Evolutionary conservation across 768 basidiomycete genomes (phyloP).

Genomic region (Leccinum fibrillosum): DNA sequence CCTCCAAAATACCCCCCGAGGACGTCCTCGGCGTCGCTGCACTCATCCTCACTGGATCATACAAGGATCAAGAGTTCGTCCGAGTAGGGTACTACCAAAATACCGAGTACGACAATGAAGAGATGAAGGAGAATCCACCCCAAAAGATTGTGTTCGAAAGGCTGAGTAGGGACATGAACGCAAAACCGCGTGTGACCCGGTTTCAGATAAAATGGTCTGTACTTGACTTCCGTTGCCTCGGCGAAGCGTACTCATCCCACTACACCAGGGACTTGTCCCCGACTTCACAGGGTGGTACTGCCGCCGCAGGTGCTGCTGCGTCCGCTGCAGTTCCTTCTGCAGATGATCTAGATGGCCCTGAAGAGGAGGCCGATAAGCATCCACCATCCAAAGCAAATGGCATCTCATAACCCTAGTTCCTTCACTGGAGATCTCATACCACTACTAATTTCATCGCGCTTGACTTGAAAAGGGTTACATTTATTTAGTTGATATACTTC

Average conservation of each 20-base stretch:
- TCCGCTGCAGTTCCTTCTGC: conserved; percentile 76
- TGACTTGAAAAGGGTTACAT: conserved; percentile 6
- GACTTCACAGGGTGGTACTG: conserved; percentile 40
- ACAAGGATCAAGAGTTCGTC: conserved; percentile 98
- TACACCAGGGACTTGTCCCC: conserved; percentile 60
- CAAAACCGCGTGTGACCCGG: conserved; percentile 91
- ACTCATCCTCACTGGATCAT: conserved; percentile 93
- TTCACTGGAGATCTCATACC: conserved; percentile 13
- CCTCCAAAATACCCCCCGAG: conserved; percentile 77
- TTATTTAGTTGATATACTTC: conserved; percentile 17
- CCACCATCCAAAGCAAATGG: conserved; percentile 23
- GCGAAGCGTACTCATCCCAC: background rate
- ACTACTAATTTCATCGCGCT: conserved; percentile 3
- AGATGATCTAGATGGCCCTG: conserved; percentile 53
- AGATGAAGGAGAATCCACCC: conserved; percentile 77
- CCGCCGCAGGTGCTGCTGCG: conserved; percentile 58
- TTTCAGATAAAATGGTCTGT: conserved; percentile 85
- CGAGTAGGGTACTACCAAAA: conserved; percentile 99
- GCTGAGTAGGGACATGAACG: conserved; percentile 82
- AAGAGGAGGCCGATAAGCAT: conserved; percentile 24
- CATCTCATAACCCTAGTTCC: conserved; percentile 12
- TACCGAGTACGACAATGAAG: conserved; percentile 95
- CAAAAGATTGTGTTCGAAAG: conserved; percentile 69
- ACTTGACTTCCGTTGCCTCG: background rate
- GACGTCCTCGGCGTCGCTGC: conserved; percentile 97